Percentiles rank a stretch among this genome's conserved stretches.
Conservation (phyloP, 2,329 filamentous ascomycete species). For the Alternaria sp. region DNA sequence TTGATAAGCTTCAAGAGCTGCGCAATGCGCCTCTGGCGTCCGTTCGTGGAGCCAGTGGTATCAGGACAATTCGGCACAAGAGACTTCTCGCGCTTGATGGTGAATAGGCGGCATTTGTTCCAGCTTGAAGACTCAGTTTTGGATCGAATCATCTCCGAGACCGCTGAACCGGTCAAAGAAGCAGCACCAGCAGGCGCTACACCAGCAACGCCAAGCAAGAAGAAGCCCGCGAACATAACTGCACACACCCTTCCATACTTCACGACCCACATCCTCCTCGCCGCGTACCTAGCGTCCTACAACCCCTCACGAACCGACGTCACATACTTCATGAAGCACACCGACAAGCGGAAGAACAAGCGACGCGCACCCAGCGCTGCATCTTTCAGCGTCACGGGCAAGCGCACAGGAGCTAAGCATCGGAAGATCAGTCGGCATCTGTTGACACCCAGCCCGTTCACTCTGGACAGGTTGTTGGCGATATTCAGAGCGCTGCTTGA, state of each 20-base stretch:
- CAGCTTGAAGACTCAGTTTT: slow-evolving; percentile 75
- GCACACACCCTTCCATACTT: slow-evolving; percentile 69
- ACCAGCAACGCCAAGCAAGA: slow-evolving; percentile 19
- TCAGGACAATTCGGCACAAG: slow-evolving; percentile 75
- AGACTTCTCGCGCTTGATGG: slow-evolving; percentile 84
- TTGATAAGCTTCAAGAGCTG: slow-evolving; percentile 74
- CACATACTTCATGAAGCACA: slow-evolving; percentile 76
- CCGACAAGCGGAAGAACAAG: slow-evolving; percentile 57
- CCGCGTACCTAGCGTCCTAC: slow-evolving; percentile 82
- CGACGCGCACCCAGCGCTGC: slow-evolving; percentile 45
- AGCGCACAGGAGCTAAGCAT: slow-evolving; percentile 55
- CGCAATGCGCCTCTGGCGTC: slow-evolving; percentile 79
- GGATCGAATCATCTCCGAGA: slow-evolving; percentile 60
- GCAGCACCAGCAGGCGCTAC: neutral
- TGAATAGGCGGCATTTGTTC: slow-evolving; percentile 72
- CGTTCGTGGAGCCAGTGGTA: slow-evolving; percentile 79
- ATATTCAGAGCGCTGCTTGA: slow-evolving; percentile 73
- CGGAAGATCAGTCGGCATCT: slow-evolving; percentile 79
- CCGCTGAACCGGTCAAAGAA: neutral
- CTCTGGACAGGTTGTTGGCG: slow-evolving; percentile 78
- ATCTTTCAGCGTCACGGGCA: slow-evolving; percentile 14
- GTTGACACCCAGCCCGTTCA: slow-evolving; percentile 77
- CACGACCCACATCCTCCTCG: slow-evolving; percentile 74
- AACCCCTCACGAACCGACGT: slow-evolving; percentile 77
- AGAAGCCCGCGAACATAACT: slow-evolving; percentile 28